Percentiles rank a stretch among this genome's conserved stretches.
phyloP scores from a whole-genome alignment of 2,329 filamentous ascomycete species.

The Colletotrichum coccodes region DNA sequence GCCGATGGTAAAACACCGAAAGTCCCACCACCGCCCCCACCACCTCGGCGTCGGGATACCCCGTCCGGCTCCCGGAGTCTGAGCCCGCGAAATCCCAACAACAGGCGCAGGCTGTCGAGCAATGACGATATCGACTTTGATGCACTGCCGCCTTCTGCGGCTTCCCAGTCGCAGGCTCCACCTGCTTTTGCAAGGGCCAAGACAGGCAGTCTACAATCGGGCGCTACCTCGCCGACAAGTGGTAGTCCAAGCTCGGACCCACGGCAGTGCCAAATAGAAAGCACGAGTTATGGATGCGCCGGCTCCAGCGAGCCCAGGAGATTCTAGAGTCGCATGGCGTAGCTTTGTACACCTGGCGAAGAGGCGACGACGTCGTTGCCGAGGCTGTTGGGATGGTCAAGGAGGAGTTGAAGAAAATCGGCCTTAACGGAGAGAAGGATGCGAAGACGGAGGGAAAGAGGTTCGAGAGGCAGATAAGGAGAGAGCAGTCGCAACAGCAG shows the following conservation, averaged over 20 bases:
- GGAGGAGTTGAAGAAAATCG: constrained; percentile 59
- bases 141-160: constrained; percentile 46
- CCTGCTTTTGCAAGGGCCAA: constrained; percentile 38
- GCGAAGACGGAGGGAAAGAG: constrained; percentile 32
- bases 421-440: constrained; percentile 33
- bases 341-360: constrained; percentile 77
- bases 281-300: constrained; percentile 76
- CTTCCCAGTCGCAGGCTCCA: constrained; percentile 22
- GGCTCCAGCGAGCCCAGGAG: constrained; percentile 73
- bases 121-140: constrained; percentile 56
- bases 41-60: constrained; percentile 57
- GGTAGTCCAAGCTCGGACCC: constrained; percentile 48
- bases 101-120: constrained; percentile 43
- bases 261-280: constrained; percentile 66
- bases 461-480: constrained; percentile 31
- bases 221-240: constrained; percentile 43
- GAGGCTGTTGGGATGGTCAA: constrained; percentile 74
- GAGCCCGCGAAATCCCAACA: constrained; percentile 43
- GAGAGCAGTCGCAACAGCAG: constrained; percentile 26
- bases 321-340: constrained; percentile 73
- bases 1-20: constrained; percentile 25
- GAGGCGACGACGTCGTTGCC: constrained; percentile 74
- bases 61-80: constrained; percentile 44
- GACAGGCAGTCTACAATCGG: constrained; percentile 41
- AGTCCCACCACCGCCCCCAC: constrained; percentile 54